Evolutionary conservation across 257 asterid genomes (phyloP), one percentile per base, ranked within the genome.

Genomic region (Solanum raphanifolium): DNA sequence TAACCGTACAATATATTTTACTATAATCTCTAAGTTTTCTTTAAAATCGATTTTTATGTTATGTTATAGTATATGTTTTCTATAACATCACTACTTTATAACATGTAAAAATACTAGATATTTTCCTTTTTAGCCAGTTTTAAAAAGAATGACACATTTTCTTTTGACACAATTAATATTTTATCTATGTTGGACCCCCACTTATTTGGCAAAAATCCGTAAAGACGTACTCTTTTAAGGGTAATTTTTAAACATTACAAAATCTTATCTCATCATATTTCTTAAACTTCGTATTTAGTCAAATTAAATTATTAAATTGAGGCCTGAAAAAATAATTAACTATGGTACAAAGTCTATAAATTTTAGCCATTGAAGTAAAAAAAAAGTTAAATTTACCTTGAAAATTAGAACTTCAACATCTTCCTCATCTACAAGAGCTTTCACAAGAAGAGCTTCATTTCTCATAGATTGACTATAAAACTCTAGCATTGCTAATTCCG

Each of bases 391-490:
- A 32, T 16, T 18, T 74, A 74, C 82, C 96, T 94, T 95, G 91
- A 92, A 95, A 58, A 94, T 90, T 66, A 95, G 71, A 81, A 95
- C 90, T 90, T 94, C 91, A 52, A 93, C 94, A 69, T 84, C 90
- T 21, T 93, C 90, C 7, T 88, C 92, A 82, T 93, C 98, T 87
- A 94, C 93, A 85, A 85, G 11, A 15, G 94, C 95, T 46, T 90
- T 91, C 58, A 95, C 95, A 83, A 93, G 84, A 78, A 95, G 95
- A 66, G 91, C 90, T 92, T 94, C 98, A 87, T 93, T 91, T 86
- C 90, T 91, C 58, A 88, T 90, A 62, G 88, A 85, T 39, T 92
- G 93, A 76, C 89, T 89, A n/a, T 95, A 95, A 16, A 78, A 83
- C 73, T 94, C 98, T 79, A 95, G 75, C 89, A 89, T n/a, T n/a